These are phyloP conservation scores for Populus deltoides DNA, from an alignment of 345 rosid species.

Conservation along the genomic window DNA sequence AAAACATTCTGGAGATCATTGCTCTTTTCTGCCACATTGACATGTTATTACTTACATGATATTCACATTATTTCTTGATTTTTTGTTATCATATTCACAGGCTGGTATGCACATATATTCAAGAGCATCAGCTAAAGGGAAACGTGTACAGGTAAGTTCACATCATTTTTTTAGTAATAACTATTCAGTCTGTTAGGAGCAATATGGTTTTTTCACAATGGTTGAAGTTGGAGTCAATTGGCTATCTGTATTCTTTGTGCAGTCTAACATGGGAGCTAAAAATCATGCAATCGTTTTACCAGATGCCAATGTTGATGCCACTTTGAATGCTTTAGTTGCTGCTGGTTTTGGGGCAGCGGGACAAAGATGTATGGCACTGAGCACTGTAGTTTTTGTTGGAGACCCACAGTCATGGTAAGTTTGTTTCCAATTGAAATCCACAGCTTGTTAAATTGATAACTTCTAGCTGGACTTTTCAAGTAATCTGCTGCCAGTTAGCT, in stretches of 20 bases:
- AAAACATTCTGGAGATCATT: background rate
- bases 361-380: slow-evolving; percentile 97
- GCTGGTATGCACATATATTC: slow-evolving; percentile 96
- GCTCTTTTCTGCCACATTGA: background rate
- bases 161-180: background rate
- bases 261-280: slow-evolving; percentile 99
- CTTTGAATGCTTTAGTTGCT: slow-evolving; percentile 81
- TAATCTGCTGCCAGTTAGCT: background rate
- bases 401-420: slow-evolving; percentile 68
- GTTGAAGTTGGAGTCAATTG: slow-evolving; percentile 12
- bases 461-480: background rate
- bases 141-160: slow-evolving; percentile 82
- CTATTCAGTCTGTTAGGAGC: background rate
- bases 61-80: slow-evolving; percentile 14
- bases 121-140: slow-evolving; percentile 89
- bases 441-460: too few relatives aligned
- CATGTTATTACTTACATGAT: background rate
- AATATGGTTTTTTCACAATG: background rate
- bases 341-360: slow-evolving; percentile 99
- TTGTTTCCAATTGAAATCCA: background rate
- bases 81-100: slow-evolving; percentile 34
- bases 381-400: slow-evolving; percentile 89
- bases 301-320: slow-evolving; percentile 75
- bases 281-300: slow-evolving; percentile 87
- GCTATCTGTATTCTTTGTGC: slow-evolving; percentile 16